Percentiles rank a stretch among this genome's conserved stretches.
Evolutionary conservation across 2,329 filamentous ascomycete genomes (phyloP).

Genomic region (Colletotrichum lupini): DNA sequence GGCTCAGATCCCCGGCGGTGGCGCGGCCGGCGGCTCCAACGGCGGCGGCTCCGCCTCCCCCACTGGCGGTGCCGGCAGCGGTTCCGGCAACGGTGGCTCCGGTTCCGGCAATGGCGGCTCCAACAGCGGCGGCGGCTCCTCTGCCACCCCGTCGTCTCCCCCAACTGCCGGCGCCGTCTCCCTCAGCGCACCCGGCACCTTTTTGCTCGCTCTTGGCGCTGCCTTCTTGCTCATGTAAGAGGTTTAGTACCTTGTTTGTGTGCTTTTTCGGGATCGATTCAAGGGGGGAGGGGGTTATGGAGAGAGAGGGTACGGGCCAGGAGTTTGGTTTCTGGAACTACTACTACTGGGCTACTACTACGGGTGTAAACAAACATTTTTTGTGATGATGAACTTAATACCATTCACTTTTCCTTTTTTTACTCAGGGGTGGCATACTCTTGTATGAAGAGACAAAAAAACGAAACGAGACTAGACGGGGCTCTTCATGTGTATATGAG

Average conservation of each 20-base stretch:
- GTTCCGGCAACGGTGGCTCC: slow-evolving; percentile 33
- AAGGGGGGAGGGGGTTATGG: background rate
- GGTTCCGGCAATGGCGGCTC: slow-evolving; percentile 34
- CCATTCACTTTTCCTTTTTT: slow-evolving; percentile 30
- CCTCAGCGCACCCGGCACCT: slow-evolving; percentile 52
- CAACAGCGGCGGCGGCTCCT: slow-evolving; percentile 27
- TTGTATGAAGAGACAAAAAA: background rate
- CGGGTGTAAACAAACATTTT: slow-evolving; percentile 17
- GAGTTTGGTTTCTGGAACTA: slow-evolving; percentile 13
- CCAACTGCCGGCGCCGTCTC: slow-evolving; percentile 41
- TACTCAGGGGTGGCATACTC: background rate
- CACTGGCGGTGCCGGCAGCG: slow-evolving; percentile 33
- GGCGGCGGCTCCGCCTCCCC: slow-evolving; percentile 38
- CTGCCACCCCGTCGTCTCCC: slow-evolving; percentile 11
- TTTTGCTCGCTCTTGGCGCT: slow-evolving; percentile 56
- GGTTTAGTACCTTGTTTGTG: background rate
- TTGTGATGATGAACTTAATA: slow-evolving; percentile 34
- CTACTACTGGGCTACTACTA: slow-evolving; percentile 4
- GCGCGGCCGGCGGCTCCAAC: slow-evolving; percentile 31
- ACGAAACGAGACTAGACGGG: slow-evolving; percentile 7
- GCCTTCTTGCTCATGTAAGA: slow-evolving; percentile 54
- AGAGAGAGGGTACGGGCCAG: background rate
- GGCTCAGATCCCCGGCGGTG: slow-evolving; percentile 39
- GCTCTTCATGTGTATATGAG: background rate
- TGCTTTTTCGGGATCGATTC: background rate